These are phyloP conservation scores for Trichoderma atrobrunneum DNA, from an alignment of 2,329 filamentous ascomycete genomes.

Conservation along the genomic window DNA sequence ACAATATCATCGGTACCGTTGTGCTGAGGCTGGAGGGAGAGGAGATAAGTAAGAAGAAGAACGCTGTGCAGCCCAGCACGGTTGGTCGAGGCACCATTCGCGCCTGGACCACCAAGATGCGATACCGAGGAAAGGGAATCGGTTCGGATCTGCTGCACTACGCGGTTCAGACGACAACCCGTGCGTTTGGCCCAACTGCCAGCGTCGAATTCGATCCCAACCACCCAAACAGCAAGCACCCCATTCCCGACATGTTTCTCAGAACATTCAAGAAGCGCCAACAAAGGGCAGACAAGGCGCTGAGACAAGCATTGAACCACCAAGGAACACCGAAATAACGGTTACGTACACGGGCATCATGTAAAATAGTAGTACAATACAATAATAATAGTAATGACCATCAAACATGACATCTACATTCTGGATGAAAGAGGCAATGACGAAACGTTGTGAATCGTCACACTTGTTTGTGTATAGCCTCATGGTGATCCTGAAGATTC, in stretches of 20 bases:
- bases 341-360: neutral
- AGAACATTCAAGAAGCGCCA: slow-evolving; percentile 55
- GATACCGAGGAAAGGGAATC: slow-evolving; percentile 68
- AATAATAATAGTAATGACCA: neutral
- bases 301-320: slow-evolving; percentile 34
- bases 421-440: neutral
- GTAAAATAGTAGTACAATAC: neutral
- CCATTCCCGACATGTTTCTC: slow-evolving; percentile 61
- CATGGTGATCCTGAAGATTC: neutral
- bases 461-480: neutral
- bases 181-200: slow-evolving; percentile 59
- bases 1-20: slow-evolving; percentile 67
- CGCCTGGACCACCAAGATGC: slow-evolving; percentile 73
- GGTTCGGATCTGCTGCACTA: slow-evolving; percentile 70
- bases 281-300: slow-evolving; percentile 47
- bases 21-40: slow-evolving; percentile 58
- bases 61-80: slow-evolving; percentile 27
- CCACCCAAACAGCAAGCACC: slow-evolving; percentile 67
- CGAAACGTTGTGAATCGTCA: neutral
- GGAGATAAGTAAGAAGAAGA: neutral
- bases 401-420: neutral
- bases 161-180: slow-evolving; percentile 62
- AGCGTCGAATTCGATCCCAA: slow-evolving; percentile 67
- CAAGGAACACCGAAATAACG: neutral
- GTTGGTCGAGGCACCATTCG: slow-evolving; percentile 65